Evolutionary conservation across 2,329 filamentous ascomycete genomes (phyloP), one percentile per base, ranked within the genome.

Genomic region (Xylaria sp.): DNA sequence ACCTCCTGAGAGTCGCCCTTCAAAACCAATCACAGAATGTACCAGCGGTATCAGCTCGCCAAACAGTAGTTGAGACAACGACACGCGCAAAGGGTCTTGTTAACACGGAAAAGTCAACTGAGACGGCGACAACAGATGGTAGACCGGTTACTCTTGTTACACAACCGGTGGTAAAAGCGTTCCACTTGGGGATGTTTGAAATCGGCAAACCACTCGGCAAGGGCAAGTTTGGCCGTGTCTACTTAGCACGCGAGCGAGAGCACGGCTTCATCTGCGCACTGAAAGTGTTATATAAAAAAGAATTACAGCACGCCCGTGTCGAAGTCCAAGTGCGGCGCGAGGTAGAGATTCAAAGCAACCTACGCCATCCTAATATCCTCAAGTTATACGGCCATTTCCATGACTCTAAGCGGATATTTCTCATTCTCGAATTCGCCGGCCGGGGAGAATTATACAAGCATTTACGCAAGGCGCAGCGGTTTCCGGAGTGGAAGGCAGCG

Each of bases 401-500:
- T 46, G 41, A 46, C 41, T 46, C 41, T 18, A 46, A 46, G 6
- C 41, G 41, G 41, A 46, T 46, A 18, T 46, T 46, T 46, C 41
- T 46, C 6, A 46, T 46, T 46, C 41, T 46, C 41, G 41, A 46
- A 15, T 46, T 46, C 13, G 41, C 41, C 41, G 41, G 41, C 41
- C 41, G 18, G 18, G 41, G 41, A 46, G 41, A 46, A 46, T 18
- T 46, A 46, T 46, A 46, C 41, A 46, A 46, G 41, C 41, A 46
- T 5, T 46, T 46, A n/a, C 41, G 41, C 18, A 46, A 46, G 41
- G 41, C 41, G 41, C 41, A 46, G 41, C 41, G 41, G 41, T 46
- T 46, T 46, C 41, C 41, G 41, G 41, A 46, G 41, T 46, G 41
- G 41, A 46, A 46, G 41, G 41, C 41, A 36, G 67, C 93, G 23